phyloP scores from a whole-genome alignment of 176 grass and related monocot species.

The Eleusine coracana region DNA sequence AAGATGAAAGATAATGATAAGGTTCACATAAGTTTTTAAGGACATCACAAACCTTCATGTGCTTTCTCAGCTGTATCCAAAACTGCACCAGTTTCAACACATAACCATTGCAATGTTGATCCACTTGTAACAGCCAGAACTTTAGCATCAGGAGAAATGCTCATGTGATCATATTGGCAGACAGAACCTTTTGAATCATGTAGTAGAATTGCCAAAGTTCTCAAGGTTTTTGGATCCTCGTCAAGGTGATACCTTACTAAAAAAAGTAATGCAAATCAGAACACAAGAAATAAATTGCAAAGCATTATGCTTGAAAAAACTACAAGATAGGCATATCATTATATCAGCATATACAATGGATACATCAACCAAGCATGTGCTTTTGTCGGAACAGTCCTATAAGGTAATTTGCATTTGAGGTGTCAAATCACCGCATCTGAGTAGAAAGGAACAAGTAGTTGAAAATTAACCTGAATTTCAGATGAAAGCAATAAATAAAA shows the following conservation, averaged over 20 bases:
- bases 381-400: background rate
- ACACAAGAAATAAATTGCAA: background rate
- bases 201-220: conserved; percentile 74
- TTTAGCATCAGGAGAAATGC: conserved; percentile 77
- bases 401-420: conserved; percentile 17
- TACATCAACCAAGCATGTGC: conserved; percentile 2
- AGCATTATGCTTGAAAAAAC: background rate
- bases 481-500: conserved; percentile 16
- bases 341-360: background rate
- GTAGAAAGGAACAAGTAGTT: background rate
- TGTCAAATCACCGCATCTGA: background rate
- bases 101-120: conserved; percentile 86
- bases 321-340: background rate
- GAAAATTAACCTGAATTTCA: background rate
- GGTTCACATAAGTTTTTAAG: conserved; percentile 1
- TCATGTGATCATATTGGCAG: conserved; percentile 83
- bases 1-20: background rate
- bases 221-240: conserved; percentile 93
- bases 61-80: conserved; percentile 90
- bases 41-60: conserved; percentile 79
- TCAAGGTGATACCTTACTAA: conserved; percentile 96
- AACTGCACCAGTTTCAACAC: conserved; percentile 69
- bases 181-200: conserved; percentile 73
- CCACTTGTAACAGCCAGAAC: conserved; percentile 70
- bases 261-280: conserved; percentile 35